These are phyloP conservation scores for Psidium guajava DNA, from an alignment of 345 rosid species.

Conservation along the genomic window DNA sequence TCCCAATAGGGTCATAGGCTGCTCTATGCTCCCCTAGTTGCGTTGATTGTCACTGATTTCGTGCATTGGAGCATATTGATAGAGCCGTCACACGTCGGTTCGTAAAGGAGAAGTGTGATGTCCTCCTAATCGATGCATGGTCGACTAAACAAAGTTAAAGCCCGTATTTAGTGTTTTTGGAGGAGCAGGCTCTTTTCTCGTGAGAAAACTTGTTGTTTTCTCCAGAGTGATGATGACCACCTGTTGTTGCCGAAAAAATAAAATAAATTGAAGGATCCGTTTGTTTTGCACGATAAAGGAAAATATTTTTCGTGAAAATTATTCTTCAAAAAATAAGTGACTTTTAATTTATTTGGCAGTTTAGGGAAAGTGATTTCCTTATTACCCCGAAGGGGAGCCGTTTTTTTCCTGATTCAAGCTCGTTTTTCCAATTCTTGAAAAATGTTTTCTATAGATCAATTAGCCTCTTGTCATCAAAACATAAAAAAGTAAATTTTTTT, in stretches of 20 bases:
- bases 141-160: not conserved
- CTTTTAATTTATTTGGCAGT: not conserved
- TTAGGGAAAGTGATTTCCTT: not conserved
- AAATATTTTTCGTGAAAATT: not conserved
- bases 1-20: not conserved
- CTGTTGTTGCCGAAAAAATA: not conserved
- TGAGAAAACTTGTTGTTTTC: not conserved
- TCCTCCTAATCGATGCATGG: not conserved
- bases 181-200: not conserved
- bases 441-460: accelerated
- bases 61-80: not conserved
- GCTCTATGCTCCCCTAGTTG: not conserved
- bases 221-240: not conserved
- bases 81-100: no score
- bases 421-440: no score
- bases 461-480: no score
- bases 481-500: no score
- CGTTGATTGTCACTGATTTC: not conserved
- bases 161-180: not conserved
- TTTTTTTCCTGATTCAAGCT: no score
- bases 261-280: not conserved
- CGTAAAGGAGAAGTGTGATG: not conserved
- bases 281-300: not conserved
- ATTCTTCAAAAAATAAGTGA: not conserved
- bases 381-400: not conserved